Evolutionary conservation across 1,284 basidiomycete genomes (phyloP).

Genomic region (Malassezia pachydermatis): DNA sequence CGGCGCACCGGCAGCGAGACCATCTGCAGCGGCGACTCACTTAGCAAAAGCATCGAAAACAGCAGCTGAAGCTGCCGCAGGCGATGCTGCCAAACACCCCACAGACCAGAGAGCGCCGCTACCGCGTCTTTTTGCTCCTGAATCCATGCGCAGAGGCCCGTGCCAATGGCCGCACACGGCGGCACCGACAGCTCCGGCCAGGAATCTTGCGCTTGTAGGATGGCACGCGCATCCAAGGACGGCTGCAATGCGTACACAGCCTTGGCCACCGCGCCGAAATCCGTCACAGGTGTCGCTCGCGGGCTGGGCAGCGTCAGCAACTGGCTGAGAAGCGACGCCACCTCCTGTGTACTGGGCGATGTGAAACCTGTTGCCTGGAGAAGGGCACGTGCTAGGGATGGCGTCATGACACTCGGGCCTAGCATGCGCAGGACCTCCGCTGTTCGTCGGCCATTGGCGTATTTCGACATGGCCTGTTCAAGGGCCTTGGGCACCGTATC

Average conservation of each 20-base stretch:
- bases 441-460: conserved; percentile 1
- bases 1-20: conserved; percentile 29
- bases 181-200: not conserved
- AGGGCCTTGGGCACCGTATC: not conserved
- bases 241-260: conserved; percentile 3
- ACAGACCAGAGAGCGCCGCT: conserved; percentile 50
- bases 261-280: conserved; percentile 21
- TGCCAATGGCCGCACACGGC: not conserved
- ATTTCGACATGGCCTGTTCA: conserved; percentile 1
- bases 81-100: conserved; percentile 64
- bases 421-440: conserved; percentile 16
- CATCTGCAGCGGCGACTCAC: conserved; percentile 71
- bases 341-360: conserved; percentile 25
- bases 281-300: conserved; percentile 34
- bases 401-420: too few relatives aligned
- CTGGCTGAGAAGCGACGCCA: conserved; percentile 33
- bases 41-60: conserved; percentile 70
- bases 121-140: not conserved
- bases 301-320: conserved; percentile 41
- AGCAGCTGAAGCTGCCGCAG: conserved; percentile 76
- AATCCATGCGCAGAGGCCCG: not conserved
- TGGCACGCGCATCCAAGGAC: not conserved
- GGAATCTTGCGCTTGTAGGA: not conserved
- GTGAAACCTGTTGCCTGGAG: conserved; percentile 9
- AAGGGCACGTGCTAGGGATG: too few relatives aligned